A percentile compares a stretch with the other conserved stretches of the same genome.
Conservation (phyloP, 2,329 filamentous ascomycete species). For the Aureobasidium sp. region DNA sequence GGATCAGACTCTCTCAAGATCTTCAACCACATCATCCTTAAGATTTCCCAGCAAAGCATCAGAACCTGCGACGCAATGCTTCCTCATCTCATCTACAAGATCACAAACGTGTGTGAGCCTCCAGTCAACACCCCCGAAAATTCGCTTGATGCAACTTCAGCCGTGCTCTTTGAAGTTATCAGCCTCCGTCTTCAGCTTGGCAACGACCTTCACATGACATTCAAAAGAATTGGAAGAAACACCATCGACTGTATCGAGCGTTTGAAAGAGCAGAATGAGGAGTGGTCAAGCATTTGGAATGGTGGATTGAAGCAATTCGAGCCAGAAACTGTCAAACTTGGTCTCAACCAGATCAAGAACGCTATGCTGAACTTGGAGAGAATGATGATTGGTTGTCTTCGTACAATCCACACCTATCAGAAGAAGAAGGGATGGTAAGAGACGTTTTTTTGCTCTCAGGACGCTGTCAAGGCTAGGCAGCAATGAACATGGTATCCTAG, state of each 20-base stretch:
- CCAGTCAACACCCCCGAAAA: background rate
- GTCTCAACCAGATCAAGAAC: background rate
- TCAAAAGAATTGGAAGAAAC: background rate
- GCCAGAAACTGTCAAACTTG: background rate
- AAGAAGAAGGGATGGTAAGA: background rate
- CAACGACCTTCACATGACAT: background rate
- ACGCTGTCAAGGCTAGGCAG: background rate
- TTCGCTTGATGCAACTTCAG: background rate
- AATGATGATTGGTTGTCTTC: background rate
- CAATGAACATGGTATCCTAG: background rate
- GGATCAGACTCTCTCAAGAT: background rate
- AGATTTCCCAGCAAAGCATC: background rate
- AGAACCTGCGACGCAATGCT: background rate
- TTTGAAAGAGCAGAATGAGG: background rate
- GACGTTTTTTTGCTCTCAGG: too few species aligned
- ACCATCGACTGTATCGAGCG: background rate
- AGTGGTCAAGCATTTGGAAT: background rate
- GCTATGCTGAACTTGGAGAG: background rate
- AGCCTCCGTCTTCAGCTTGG: background rate
- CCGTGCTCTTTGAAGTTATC: background rate
- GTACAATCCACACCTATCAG: background rate
- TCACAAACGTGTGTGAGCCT: background rate
- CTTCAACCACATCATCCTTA: background rate
- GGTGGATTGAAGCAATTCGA: background rate
- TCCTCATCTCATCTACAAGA: background rate